phyloP scores from a whole-genome alignment of 208 protist species.

The Wallacemonas collosoma region DNA sequence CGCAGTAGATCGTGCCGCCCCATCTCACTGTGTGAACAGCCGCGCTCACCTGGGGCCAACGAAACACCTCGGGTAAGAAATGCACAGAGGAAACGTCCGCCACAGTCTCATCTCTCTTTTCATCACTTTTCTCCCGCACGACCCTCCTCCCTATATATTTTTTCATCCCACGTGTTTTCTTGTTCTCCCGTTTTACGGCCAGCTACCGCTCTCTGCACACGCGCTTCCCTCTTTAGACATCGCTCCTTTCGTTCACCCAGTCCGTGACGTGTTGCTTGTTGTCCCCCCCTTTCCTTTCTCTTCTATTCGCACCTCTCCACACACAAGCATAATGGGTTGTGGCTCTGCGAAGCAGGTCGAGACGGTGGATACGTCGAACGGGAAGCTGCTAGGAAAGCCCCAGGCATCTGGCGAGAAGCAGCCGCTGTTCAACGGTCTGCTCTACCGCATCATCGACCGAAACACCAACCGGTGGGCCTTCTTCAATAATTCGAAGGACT shows the following conservation, averaged over 20 bases:
- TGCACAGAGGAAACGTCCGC: no score
- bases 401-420: slow-evolving; percentile 27
- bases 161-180: no score
- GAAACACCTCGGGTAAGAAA: no score
- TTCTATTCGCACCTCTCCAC: slow-evolving; percentile 12
- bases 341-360: slow-evolving; percentile 23
- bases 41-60: no score
- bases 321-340: slow-evolving; percentile 30
- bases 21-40: no score
- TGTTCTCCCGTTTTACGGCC: no score
- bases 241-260: not conserved
- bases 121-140: no score
- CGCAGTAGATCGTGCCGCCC: no score
- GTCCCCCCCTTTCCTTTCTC: not conserved
- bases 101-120: no score
- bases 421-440: slow-evolving; percentile 71
- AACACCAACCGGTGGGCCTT: slow-evolving; percentile 48
- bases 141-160: no score
- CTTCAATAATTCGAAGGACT: slow-evolving; percentile 82
- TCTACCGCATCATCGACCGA: slow-evolving; percentile 67
- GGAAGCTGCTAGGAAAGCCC: slow-evolving; percentile 26
- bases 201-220: slow-evolving; percentile 8
- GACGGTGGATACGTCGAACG: slow-evolving; percentile 22
- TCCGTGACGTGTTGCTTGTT: not conserved
- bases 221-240: not conserved